A percentile compares a stretch with the other conserved stretches of the same genome.
phyloP scores from a whole-genome alignment of 306 rosid genomes.

The Sechiopsis laciniata region DNA sequence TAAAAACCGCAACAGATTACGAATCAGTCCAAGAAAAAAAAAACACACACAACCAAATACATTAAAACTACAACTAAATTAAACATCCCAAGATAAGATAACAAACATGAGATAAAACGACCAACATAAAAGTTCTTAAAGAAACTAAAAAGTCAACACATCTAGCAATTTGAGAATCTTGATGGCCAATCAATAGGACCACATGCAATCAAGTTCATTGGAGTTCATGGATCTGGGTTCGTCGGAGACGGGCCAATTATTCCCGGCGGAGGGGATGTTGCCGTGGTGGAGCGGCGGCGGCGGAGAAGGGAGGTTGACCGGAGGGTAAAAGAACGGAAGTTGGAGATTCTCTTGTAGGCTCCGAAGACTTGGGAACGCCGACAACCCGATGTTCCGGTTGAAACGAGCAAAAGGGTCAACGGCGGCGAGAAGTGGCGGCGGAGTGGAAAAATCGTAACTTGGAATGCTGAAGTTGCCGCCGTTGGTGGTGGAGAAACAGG shows the following conservation, averaged over 20 bases:
- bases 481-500: constrained; percentile 99
- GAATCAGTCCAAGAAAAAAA: not conserved
- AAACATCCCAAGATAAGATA: not conserved
- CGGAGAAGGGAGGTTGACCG: constrained; percentile 16
- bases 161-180: not conserved
- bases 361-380: constrained; percentile 75
- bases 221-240: constrained; percentile 37
- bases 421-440: constrained; percentile 23
- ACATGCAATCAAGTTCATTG: constrained; percentile 75
- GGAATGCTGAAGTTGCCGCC: constrained; percentile 22
- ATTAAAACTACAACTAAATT: not conserved
- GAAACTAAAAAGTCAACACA: not conserved
- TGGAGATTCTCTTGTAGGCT: constrained; percentile 84
- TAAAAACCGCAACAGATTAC: not conserved
- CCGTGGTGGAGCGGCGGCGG: constrained; percentile 13
- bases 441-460: constrained; percentile 22
- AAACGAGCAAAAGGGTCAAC: constrained; percentile 19
- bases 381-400: constrained; percentile 45
- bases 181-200: constrained; percentile 45
- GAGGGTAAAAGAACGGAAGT: constrained; percentile 45
- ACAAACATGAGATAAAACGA: not conserved
- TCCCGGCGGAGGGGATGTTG: constrained; percentile 21
- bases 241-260: constrained; percentile 37
- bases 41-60: not conserved
- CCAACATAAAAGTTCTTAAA: not conserved